Evolutionary conservation across 139 green algal genomes (phyloP).

Genomic region (Chlamydomonas schloesseri): DNA sequence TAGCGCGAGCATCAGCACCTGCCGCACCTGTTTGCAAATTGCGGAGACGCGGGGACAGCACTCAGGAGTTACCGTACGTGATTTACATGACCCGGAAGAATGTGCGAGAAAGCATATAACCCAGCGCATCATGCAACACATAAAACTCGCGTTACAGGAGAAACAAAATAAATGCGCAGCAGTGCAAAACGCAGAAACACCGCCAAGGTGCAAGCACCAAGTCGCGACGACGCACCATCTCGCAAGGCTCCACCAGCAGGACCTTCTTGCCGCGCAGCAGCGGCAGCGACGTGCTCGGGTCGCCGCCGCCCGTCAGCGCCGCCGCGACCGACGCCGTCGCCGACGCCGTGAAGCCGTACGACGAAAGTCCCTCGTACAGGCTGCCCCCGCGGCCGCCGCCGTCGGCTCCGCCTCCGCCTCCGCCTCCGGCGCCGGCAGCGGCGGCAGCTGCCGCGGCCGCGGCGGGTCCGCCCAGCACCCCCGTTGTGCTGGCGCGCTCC

Average conservation of each 20-base stretch:
- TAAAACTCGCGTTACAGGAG: too few relatives aligned
- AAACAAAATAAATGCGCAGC: too few relatives aligned
- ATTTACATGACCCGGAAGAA: too few relatives aligned
- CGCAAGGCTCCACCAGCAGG: constrained; percentile 77
- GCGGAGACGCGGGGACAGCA: too few relatives aligned
- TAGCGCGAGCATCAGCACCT: constrained; percentile 71
- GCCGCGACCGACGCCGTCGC: background rate
- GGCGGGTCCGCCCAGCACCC: too few relatives aligned
- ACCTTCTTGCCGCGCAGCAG: constrained; percentile 68
- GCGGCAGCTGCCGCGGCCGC: too few relatives aligned
- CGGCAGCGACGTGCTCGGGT: constrained; percentile 20
- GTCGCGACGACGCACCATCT: constrained; percentile 58
- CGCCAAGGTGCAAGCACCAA: too few relatives aligned
- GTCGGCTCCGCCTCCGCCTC: background rate
- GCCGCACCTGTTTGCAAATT: constrained; percentile 38
- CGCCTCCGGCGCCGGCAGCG: background rate
- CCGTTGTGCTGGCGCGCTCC: too few relatives aligned
- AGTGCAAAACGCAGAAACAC: too few relatives aligned
- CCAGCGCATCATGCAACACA: too few relatives aligned
- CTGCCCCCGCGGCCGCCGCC: background rate
- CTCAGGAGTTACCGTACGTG: too few relatives aligned
- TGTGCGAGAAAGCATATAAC: too few relatives aligned
- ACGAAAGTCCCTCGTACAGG: background rate
- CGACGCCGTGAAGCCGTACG: background rate
- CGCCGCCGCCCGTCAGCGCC: background rate